Percentiles rank a stretch among this genome's conserved stretches.
Evolutionary conservation across 176 grass and related monocot genomes (phyloP).

Genomic region (Avena eriantha): DNA sequence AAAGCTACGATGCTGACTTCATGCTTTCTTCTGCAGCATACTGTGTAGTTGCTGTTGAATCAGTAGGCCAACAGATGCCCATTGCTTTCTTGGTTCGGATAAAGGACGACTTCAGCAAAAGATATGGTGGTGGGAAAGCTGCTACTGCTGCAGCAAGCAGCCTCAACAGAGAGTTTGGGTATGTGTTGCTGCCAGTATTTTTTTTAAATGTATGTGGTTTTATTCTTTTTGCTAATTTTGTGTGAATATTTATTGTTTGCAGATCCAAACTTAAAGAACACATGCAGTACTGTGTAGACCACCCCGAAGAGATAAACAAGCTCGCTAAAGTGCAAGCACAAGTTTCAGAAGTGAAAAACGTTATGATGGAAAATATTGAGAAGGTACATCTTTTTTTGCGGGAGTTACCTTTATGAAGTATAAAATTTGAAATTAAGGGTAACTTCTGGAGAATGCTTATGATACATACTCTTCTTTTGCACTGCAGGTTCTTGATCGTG

Average conservation of each 20-base stretch:
- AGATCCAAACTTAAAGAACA: constrained; percentile 96
- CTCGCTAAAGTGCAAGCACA: constrained; percentile 91
- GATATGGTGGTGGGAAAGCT: constrained; percentile 87
- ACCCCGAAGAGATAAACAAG: constrained; percentile 94
- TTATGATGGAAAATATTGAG: constrained; percentile 98
- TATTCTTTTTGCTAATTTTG: neutral
- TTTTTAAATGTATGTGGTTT: neutral
- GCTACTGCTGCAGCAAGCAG: constrained; percentile 76
- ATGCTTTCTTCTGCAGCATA: constrained; percentile 65
- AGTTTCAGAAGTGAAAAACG: constrained; percentile 94
- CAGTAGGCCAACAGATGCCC: constrained; percentile 80
- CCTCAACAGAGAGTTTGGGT: constrained; percentile 91
- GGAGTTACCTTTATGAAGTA: neutral
- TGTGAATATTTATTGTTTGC: neutral
- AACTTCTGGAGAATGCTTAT: neutral
- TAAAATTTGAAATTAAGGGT: neutral
- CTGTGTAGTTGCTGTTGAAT: constrained; percentile 92
- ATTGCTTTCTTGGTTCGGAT: constrained; percentile 87
- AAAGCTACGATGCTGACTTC: neutral
- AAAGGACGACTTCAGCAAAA: constrained; percentile 91
- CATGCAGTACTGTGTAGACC: constrained; percentile 94
- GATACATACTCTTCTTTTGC: neutral
- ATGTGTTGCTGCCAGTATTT: constrained; percentile 1
- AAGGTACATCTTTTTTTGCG: constrained; percentile 50
- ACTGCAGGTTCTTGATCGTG: constrained; percentile 82